Evolutionary conservation across 495 filamentous ascomycete species (phyloP).

Genomic region (Penicillium coffeae): DNA sequence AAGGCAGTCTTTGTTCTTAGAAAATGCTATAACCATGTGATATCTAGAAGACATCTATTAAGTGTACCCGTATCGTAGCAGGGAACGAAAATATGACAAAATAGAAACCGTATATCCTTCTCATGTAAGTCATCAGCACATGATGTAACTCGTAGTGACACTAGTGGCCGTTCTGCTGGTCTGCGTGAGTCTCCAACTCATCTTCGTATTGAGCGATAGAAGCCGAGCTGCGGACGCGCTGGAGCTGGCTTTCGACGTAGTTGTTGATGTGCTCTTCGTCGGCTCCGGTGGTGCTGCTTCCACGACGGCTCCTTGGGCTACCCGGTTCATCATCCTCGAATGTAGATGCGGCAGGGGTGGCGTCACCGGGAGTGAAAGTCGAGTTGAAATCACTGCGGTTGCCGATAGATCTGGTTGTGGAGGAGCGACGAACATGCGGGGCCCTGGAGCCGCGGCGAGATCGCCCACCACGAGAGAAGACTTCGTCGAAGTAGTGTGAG

Average conservation of each 20-base stretch:
- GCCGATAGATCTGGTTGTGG: constrained; percentile 80
- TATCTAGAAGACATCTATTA: constrained; percentile 3
- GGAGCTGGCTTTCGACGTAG: constrained; percentile 69
- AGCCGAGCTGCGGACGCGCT: constrained; percentile 54
- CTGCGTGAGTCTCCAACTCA: constrained; percentile 55
- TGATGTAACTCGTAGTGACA: not conserved
- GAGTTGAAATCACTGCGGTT: constrained; percentile 75
- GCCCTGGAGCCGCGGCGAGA: constrained; percentile 34
- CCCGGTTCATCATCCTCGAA: constrained; percentile 29
- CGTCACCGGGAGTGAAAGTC: constrained; percentile 25
- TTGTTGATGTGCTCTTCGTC: constrained; percentile 60
- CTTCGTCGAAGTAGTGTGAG: constrained; percentile 92
- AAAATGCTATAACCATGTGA: not conserved
- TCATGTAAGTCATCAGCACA: too few species aligned
- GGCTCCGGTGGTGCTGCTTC: constrained; percentile 33
- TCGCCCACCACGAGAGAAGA: constrained; percentile 56
- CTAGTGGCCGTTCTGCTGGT: constrained; percentile 27
- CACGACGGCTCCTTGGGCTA: constrained; percentile 29
- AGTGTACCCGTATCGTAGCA: not conserved
- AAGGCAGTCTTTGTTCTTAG: constrained; percentile 1
- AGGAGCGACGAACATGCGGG: constrained; percentile 68
- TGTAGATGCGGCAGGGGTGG: constrained; percentile 22
- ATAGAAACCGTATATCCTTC: too few species aligned
- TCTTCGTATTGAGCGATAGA: constrained; percentile 53
- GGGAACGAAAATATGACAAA: not conserved